A percentile compares a stretch with the other conserved stretches of the same genome.
These are phyloP conservation scores for Effrenium voratum DNA, from an alignment of 73 alveolate species.

Conservation along the genomic window DNA sequence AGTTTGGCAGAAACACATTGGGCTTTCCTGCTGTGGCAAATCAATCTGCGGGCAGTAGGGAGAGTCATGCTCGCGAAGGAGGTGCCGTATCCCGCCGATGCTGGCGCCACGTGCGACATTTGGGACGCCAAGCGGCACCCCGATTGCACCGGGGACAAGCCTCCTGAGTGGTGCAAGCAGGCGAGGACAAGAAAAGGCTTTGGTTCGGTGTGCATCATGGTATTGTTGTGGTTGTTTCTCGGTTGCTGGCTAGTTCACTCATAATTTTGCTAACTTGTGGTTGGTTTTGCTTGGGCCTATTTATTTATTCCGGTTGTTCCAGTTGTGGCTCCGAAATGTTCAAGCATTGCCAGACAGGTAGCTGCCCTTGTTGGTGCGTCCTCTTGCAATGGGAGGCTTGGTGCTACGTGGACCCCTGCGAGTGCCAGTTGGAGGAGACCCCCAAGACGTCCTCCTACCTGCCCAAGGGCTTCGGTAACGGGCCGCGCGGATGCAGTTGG, in stretches of 20 bases:
- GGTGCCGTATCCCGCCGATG: constrained; percentile 52
- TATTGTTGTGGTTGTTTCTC: too few species aligned
- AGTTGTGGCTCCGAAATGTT: too few species aligned
- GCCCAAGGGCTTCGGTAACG: constrained; percentile 41
- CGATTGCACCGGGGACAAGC: constrained; percentile 41
- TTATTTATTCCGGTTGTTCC: too few species aligned
- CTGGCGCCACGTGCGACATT: constrained; percentile 38
- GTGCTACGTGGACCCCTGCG: constrained; percentile 87
- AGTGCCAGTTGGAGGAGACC: constrained; percentile 37
- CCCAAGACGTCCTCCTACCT: constrained; percentile 65
- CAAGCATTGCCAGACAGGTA: too few species aligned
- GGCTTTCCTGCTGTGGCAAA: too few species aligned
- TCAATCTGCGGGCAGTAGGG: too few species aligned
- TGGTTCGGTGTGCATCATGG: not conserved
- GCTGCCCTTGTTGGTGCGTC: too few species aligned
- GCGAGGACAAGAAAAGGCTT: not conserved
- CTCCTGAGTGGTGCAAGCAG: constrained; percentile 39
- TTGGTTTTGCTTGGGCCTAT: too few species aligned
- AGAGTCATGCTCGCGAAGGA: too few species aligned
- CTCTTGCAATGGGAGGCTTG: constrained; percentile 14
- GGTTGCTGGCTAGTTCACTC: too few species aligned
- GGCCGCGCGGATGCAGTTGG: constrained; percentile 8
- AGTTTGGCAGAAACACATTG: too few species aligned
- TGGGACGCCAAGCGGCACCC: constrained; percentile 78
- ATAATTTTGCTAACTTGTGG: too few species aligned